Percentiles rank a stretch among this genome's conserved stretches.
Conservation (phyloP, 1,284 basidiomycete genomes). For the Microbotryum scabiosae region DNA sequence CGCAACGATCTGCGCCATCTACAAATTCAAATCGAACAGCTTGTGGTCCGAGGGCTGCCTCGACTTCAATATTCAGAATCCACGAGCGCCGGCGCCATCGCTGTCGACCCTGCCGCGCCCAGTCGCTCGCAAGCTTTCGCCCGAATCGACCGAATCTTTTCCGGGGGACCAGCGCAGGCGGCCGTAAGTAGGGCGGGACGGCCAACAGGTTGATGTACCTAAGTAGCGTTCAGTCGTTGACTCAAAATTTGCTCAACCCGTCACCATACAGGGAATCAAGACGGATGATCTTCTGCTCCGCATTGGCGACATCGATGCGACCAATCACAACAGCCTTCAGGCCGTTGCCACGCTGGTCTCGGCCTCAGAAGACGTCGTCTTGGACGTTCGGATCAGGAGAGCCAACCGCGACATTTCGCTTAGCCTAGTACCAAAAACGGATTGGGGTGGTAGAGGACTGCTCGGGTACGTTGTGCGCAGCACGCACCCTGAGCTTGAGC, state of each 20-base stretch:
- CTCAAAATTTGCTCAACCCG: too few relatives aligned
- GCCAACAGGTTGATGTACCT: too few relatives aligned
- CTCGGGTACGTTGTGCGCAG: constrained; percentile 49
- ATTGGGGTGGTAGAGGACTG: constrained; percentile 68
- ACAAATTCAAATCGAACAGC: constrained; percentile 58
- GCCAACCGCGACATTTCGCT: constrained; percentile 42
- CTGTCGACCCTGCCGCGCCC: constrained; percentile 48
- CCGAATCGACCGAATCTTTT: constrained; percentile 7
- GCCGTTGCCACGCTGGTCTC: constrained; percentile 63
- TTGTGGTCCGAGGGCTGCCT: constrained; percentile 57
- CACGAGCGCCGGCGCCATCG: constrained; percentile 32
- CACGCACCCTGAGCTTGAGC: too few relatives aligned
- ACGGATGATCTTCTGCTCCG: constrained; percentile 21
- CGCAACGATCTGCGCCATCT: constrained; percentile 63
- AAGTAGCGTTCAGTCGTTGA: too few relatives aligned
- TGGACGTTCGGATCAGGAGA: constrained; percentile 38
- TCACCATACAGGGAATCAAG: constrained; percentile 17
- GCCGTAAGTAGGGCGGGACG: constrained; percentile 9
- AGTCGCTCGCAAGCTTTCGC: not conserved
- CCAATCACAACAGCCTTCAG: constrained; percentile 48
- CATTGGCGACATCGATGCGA: constrained; percentile 6
- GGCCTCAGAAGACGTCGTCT: constrained; percentile 61
- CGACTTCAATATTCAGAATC: constrained; percentile 50
- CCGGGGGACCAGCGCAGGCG: constrained; percentile 11
- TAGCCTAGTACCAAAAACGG: constrained; percentile 51